phyloP scores from a whole-genome alignment of 306 rosid genomes.

The Vigna trinervia region DNA sequence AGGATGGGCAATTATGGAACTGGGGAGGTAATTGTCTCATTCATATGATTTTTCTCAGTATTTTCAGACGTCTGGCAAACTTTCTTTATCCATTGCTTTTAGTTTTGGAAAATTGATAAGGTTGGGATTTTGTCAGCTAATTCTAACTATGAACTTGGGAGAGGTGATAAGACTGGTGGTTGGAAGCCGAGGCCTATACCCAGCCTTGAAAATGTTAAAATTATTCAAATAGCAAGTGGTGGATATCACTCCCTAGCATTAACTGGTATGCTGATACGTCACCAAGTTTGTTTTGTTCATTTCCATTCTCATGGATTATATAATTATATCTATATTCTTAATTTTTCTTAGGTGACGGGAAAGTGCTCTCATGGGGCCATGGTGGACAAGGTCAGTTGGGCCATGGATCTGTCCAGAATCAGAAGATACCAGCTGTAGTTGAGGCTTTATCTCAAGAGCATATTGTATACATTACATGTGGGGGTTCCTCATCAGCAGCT shows the following conservation, averaged over 20 bases:
- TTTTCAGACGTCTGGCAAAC: slow-evolving; percentile 18
- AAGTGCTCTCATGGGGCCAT: slow-evolving; percentile 96
- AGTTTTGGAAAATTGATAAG: slow-evolving; percentile 42
- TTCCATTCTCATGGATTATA: slow-evolving; percentile 18
- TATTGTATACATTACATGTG: slow-evolving; percentile 74
- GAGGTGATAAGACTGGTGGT: slow-evolving; percentile 86
- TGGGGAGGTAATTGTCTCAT: slow-evolving; percentile 83
- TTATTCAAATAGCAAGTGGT: slow-evolving; percentile 83
- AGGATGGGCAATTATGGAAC: slow-evolving; percentile 84
- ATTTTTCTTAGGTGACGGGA: slow-evolving; percentile 72
- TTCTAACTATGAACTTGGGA: slow-evolving; percentile 94
- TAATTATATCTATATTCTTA: slow-evolving; percentile 34
- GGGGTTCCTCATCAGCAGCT: slow-evolving; percentile 92
- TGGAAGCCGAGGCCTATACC: slow-evolving; percentile 86
- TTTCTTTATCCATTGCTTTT: slow-evolving; percentile 16
- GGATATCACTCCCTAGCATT: slow-evolving; percentile 98
- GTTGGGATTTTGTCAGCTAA: slow-evolving; percentile 64
- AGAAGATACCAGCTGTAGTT: slow-evolving; percentile 68
- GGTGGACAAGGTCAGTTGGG: slow-evolving; percentile 98
- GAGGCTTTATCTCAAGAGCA: slow-evolving; percentile 67
- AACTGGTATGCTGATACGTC: slow-evolving; percentile 63
- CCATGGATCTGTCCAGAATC: slow-evolving; percentile 69
- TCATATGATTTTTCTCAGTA: not conserved
- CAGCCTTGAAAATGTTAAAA: slow-evolving; percentile 66
- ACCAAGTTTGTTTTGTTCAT: slow-evolving; percentile 13